Evolutionary conservation across 768 basidiomycete genomes (phyloP).

Genomic region (Cantharellus cinnabarinus): DNA sequence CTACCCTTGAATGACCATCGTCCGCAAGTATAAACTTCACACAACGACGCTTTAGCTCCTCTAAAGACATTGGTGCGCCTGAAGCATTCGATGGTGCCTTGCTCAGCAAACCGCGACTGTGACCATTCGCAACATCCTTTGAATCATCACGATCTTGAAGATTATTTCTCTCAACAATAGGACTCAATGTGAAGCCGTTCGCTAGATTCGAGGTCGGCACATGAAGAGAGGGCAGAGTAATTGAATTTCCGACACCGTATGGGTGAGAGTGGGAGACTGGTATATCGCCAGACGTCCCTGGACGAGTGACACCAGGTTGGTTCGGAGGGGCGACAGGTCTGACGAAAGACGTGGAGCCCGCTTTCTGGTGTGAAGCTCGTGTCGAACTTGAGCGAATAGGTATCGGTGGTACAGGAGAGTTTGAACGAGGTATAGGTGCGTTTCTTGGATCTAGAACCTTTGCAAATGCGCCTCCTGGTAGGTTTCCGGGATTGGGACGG

Average conservation of each 20-base stretch:
- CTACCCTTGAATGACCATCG: constrained; percentile 43
- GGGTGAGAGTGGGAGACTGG: neutral
- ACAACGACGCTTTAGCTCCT: constrained; percentile 62
- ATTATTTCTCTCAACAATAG: neutral
- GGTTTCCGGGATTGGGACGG: constrained; percentile 37
- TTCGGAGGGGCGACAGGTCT: neutral
- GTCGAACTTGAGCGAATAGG: neutral
- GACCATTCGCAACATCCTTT: neutral
- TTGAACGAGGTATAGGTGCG: neutral
- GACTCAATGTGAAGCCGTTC: neutral
- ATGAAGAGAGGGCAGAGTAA: neutral
- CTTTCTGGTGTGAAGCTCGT: neutral
- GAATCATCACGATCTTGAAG: no score
- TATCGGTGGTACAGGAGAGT: neutral
- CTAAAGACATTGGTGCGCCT: constrained; percentile 29
- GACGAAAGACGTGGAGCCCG: neutral
- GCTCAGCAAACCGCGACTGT: neutral
- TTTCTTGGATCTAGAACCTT: constrained; percentile 11
- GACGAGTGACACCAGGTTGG: constrained; percentile 15
- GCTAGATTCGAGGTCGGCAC: neutral
- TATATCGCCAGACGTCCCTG: neutral
- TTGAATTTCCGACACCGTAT: neutral
- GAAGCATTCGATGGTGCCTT: neutral
- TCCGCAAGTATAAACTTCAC: constrained; percentile 81
- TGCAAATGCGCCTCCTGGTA: constrained; percentile 7